Conservation (phyloP, 2,329 filamentous ascomycete species). For the Colletotrichum liaoningense region DNA sequence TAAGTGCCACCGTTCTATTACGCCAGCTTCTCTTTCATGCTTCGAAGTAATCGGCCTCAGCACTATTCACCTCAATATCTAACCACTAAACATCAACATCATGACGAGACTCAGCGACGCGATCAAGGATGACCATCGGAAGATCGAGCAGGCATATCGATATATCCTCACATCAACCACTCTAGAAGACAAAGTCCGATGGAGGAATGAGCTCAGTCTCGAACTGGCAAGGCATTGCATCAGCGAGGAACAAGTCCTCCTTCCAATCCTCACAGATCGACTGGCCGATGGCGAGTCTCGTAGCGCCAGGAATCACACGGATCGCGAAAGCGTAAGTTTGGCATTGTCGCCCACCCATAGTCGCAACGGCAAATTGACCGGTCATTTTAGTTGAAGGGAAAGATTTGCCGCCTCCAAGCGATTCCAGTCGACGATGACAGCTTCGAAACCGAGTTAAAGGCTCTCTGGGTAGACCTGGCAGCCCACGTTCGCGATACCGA, state of each 20-base stretch:
- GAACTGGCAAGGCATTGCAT: slow-evolving; percentile 34
- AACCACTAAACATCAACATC: neutral
- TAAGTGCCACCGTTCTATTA: neutral
- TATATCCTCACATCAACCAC: slow-evolving; percentile 19
- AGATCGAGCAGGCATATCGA: slow-evolving; percentile 29
- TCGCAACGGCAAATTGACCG: neutral
- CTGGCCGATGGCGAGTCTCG: slow-evolving; percentile 20
- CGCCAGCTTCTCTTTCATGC: neutral
- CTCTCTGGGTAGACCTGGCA: slow-evolving; percentile 19
- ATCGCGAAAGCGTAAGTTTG: slow-evolving; percentile 14
- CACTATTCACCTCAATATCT: neutral
- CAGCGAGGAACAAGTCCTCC: slow-evolving; percentile 27
- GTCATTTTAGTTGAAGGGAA: slow-evolving; percentile 20
- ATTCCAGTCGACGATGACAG: slow-evolving; percentile 10
- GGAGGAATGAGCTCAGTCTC: slow-evolving; percentile 27
- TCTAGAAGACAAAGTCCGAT: slow-evolving; percentile 13
- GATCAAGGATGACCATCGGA: slow-evolving; percentile 31
- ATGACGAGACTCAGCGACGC: slow-evolving; percentile 29
- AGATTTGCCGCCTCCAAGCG: slow-evolving; percentile 15
- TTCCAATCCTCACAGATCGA: slow-evolving; percentile 11
- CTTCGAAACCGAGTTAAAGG: slow-evolving; percentile 22
- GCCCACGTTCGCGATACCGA: slow-evolving; percentile 29
- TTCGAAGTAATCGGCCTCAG: neutral
- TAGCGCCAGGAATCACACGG: slow-evolving; percentile 10
- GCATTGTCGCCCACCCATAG: rapidly evolving